Evolutionary conservation across 2,329 filamentous ascomycete species (phyloP).

Genomic region (Aspergillus ochraceoroseus): DNA sequence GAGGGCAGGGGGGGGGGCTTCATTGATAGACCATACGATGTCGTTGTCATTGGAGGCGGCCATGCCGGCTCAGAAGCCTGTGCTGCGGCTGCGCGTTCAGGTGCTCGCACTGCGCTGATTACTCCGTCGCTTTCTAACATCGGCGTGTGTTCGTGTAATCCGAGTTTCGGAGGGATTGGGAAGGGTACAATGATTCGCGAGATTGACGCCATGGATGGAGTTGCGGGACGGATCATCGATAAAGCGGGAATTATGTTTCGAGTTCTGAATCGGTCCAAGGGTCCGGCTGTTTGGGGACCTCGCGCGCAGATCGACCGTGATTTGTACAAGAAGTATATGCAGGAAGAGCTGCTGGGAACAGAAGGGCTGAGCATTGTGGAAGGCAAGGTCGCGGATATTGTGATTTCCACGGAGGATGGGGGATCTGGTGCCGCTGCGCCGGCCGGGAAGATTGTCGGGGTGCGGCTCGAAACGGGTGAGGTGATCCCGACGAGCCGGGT

Average conservation of each 20-base stretch:
- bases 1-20: no score
- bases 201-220: slow-evolving; percentile 87
- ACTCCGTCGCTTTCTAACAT: slow-evolving; percentile 86
- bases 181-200: slow-evolving; percentile 96
- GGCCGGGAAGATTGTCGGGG: slow-evolving; percentile 69
- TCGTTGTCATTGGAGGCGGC: slow-evolving; percentile 90
- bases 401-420: slow-evolving; percentile 57
- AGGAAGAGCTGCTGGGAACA: slow-evolving; percentile 73
- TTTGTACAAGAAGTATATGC: slow-evolving; percentile 87
- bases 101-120: slow-evolving; percentile 81
- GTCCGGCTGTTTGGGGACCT: slow-evolving; percentile 94
- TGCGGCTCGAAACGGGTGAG: slow-evolving; percentile 81
- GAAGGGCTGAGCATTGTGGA: slow-evolving; percentile 73
- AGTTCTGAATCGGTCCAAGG: slow-evolving; percentile 80
- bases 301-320: slow-evolving; percentile 90
- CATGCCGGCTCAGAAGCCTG: slow-evolving; percentile 94
- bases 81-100: slow-evolving; percentile 80
- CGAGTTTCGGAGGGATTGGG: slow-evolving; percentile 95
- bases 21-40: slow-evolving; percentile 66
- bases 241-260: slow-evolving; percentile 93
- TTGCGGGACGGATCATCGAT: slow-evolving; percentile 84
- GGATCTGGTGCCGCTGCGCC: slow-evolving; percentile 50
- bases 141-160: slow-evolving; percentile 93
- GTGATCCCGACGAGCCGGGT: slow-evolving; percentile 74
- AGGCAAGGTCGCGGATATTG: slow-evolving; percentile 88